Evolutionary conservation across 2,329 filamentous ascomycete genomes (phyloP), one percentile per base, ranked within the genome.

Genomic region (Talaromyces verruculosus): DNA sequence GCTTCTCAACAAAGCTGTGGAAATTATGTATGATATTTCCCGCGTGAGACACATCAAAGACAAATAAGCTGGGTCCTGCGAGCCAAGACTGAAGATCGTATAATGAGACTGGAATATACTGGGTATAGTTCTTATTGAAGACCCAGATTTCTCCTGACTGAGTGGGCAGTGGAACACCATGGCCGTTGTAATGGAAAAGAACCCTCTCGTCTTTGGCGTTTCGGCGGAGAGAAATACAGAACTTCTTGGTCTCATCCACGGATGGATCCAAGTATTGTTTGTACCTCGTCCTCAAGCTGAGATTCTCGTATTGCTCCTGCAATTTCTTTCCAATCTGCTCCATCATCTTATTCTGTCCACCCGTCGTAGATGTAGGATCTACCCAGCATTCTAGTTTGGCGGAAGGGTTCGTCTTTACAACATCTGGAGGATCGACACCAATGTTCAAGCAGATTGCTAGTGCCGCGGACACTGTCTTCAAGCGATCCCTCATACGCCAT

Each of bases 111-210:
- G 95, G 95, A 49, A 99, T 99, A 76, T 99, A 99, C 79, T 99
- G 95, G 0, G 95, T 99, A 76, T 97, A 99, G 71, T 92, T 98
- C 72, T 95, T 94, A 79, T 99, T 99, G 78, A 99, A 99, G 5
- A 98, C 96, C 95, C 95, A 99, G 22, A 99, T 96, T 78, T 99
- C 95, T 15, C 95, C 95, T 4, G 94, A 97, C 2, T 91, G 88
- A 0, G 95, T 99, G 2, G 95, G 95, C 74, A 97, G 92, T 1
- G 95, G 95, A 11, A 99, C 95, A 57, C 95, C 95, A 77, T 99
- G 95, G 17, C 95, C 95, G 73, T 99, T 99, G 83, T 99, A 99
- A 76, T 99, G 95, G 72, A 99, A 92, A n/a, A 99, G 83, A 1
- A 99, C 92, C 60, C 95, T 86, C 81, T 99, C 95, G 66, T 97